Conservation (phyloP, 768 basidiomycete species). For the Termitomyces sp. region DNA sequence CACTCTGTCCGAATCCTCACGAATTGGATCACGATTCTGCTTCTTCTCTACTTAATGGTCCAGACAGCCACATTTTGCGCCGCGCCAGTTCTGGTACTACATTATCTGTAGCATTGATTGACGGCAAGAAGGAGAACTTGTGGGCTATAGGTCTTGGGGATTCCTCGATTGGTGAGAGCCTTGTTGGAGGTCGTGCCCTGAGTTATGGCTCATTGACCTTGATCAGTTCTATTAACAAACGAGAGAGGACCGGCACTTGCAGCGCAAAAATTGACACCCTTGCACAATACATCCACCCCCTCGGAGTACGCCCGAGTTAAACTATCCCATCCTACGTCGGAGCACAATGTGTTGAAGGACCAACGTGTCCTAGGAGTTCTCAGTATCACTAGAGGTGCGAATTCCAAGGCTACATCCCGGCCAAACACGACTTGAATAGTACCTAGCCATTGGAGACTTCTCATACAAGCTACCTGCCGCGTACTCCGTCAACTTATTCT, state of each 20-base stretch:
- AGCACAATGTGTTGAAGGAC: constrained; percentile 8
- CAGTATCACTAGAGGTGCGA: constrained; percentile 12
- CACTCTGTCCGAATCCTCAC: constrained; percentile 4
- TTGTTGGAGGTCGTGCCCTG: background rate
- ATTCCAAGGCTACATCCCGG: background rate
- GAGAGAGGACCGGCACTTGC: background rate
- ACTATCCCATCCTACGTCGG: constrained; percentile 10
- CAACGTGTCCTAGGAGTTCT: constrained; percentile 7
- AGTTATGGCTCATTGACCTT: background rate
- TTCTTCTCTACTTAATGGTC: constrained; percentile 1
- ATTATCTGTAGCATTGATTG: constrained; percentile 8
- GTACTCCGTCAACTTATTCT: constrained; percentile 6
- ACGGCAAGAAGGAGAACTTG: constrained; percentile 8
- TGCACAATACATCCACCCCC: constrained; percentile 11
- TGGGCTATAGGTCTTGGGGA: constrained; percentile 13
- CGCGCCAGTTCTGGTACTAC: constrained; percentile 10
- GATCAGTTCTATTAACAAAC: constrained; percentile 1
- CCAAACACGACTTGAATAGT: background rate
- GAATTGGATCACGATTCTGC: background rate
- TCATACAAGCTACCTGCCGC: constrained; percentile 10
- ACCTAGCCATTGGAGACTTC: constrained; percentile 13
- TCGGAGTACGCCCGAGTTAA: constrained; percentile 12
- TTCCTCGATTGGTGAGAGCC: constrained; percentile 7
- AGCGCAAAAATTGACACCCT: constrained; percentile 2
- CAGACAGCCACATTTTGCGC: constrained; percentile 1